phyloP scores from a whole-genome alignment of 352 stramenopile species.

The Phytopythium oedochilum region DNA sequence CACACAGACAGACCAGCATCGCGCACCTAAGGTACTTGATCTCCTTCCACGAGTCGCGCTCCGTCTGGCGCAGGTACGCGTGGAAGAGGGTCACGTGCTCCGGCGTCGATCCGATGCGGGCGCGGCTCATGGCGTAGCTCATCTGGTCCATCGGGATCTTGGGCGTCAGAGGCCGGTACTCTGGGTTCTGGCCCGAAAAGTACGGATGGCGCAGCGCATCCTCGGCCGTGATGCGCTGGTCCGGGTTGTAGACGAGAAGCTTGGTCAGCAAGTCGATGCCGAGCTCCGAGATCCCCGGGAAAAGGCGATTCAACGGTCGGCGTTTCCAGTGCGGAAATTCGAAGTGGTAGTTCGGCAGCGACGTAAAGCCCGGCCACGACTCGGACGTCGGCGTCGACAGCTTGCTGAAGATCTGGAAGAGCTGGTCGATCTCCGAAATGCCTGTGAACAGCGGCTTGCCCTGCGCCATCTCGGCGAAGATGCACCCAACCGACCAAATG shows the following conservation, averaged over 20 bases:
- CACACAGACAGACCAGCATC: background rate
- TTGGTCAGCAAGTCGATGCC: conserved; percentile 71
- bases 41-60: conserved; percentile 78
- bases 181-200: conserved; percentile 45
- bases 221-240: conserved; percentile 78
- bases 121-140: conserved; percentile 55
- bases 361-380: conserved; percentile 95
- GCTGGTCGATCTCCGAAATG: conserved; percentile 80
- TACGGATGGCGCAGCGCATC: conserved; percentile 81
- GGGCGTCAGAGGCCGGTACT: conserved; percentile 41
- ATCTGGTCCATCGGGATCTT: conserved; percentile 81
- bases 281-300: conserved; percentile 64
- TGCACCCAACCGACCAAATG: conserved; percentile 95
- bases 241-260: conserved; percentile 78
- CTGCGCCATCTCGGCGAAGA: conserved; percentile 97
- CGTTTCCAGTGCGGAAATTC: conserved; percentile 80
- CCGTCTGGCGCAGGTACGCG: conserved; percentile 69
- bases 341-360: conserved; percentile 96
- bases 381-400: conserved; percentile 96
- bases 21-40: conserved; percentile 84
- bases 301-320: conserved; percentile 61
- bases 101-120: conserved; percentile 38
- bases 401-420: conserved; percentile 89
- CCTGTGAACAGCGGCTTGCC: conserved; percentile 77
- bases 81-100: conserved; percentile 81